phyloP scores from a whole-genome alignment of 345 rosid genomes.

The Brassica nigra region DNA sequence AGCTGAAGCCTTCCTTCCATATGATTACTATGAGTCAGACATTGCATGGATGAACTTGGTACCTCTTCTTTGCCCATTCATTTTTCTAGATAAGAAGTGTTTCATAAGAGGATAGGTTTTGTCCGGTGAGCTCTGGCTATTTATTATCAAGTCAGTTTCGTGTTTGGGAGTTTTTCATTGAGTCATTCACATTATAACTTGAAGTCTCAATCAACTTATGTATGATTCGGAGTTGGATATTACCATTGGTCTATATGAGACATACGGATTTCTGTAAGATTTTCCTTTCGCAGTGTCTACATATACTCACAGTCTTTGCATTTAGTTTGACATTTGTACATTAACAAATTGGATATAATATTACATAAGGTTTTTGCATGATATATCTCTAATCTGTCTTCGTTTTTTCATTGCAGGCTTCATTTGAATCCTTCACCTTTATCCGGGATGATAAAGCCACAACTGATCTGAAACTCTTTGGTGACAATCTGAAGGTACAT shows the following conservation, averaged over 20 bases:
- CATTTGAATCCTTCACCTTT: conserved; percentile 87
- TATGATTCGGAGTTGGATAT: conserved; percentile 87
- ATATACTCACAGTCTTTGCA: background rate
- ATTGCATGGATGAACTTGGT: conserved; percentile 98
- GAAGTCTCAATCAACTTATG: conserved; percentile 12
- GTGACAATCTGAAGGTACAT: no score
- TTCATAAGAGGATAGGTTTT: conserved; percentile 1
- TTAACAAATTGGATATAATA: background rate
- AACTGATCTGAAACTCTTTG: conserved; percentile 52
- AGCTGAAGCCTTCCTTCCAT: conserved; percentile 86
- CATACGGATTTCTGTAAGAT: conserved; percentile 48
- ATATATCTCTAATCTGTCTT: background rate
- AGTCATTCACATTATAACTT: background rate
- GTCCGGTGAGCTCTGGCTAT: background rate
- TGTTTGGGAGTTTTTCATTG: background rate
- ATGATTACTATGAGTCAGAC: conserved; percentile 85
- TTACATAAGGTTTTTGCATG: background rate
- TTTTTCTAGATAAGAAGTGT: background rate
- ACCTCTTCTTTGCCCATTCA: conserved; percentile 20
- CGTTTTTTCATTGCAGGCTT: conserved; percentile 51
- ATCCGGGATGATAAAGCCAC: conserved; percentile 82
- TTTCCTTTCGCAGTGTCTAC: background rate
- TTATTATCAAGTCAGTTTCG: background rate
- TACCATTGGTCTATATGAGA: conserved; percentile 94
- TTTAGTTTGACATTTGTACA: background rate